Evolutionary conservation across 352 stramenopile genomes (phyloP), one percentile per base, ranked within the genome.

Genomic region (Phytophthora idaei): DNA sequence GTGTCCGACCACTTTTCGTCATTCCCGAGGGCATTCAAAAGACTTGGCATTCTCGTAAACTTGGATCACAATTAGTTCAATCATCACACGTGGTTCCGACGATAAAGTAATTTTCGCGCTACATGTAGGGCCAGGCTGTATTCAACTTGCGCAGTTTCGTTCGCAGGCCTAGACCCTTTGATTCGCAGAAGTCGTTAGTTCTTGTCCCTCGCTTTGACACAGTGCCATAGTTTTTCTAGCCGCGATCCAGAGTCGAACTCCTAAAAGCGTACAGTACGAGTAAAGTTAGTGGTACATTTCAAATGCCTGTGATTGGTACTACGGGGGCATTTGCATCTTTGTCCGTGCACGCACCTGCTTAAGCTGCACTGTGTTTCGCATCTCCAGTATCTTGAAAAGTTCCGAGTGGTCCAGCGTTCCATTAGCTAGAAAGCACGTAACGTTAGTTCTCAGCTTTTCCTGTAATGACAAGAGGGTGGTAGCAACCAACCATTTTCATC

Each of bases 361-460:
- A 25, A 90, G 63, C 39, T 88, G 69, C 32, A 89, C 75, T 37
- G 72, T 78, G 45, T 74, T 83, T 11, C 81, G 80, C 72, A 85
- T 85, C 62, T 89, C 79, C 27, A 92, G 70, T 31, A 90, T 73
- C 53, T 87, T 88, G 57, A 92, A 78, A 9, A 92, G 62, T 67
- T 92, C 84, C 8, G 76, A 69, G 25, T 83, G 76, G 60, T 92
- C 80, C 53, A 92, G 68, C 6, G 84, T 90, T 34, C 84, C 81
- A 41, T 89, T 90, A 8, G 67, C 82, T 90, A 21, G 21, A 21
- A 21, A 21, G 21, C 21, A 57, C 15, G 39, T 4, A 25, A n/a
- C 10, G 34, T 55, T 45, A 45, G 10, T 5, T 41, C 21, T 39
- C 21, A 42, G 15, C 6, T 29, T 21, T 25, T 31, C 31, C 11